Evolutionary conservation across 805 yeast species (phyloP).

Genomic region (Zygosaccharomyces kombuchaensis): DNA sequence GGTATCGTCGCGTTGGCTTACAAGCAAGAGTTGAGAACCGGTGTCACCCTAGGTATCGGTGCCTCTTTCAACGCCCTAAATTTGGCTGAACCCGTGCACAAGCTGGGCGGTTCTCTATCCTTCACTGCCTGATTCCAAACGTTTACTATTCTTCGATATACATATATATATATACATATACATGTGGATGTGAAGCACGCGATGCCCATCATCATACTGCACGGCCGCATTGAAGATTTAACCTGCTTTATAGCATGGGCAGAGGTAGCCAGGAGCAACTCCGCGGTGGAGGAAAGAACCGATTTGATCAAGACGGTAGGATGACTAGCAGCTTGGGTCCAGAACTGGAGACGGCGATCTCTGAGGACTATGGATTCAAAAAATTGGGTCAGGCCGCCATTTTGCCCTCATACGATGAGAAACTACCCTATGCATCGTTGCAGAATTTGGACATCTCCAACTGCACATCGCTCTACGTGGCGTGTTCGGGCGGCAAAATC

Average conservation of each 20-base stretch:
- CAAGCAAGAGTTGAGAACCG: conserved; percentile 92
- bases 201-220: neutral
- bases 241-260: neutral
- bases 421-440: conserved; percentile 33
- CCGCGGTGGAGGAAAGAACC: too few relatives aligned
- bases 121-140: conserved; percentile 66
- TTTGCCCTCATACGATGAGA: conserved; percentile 38
- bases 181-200: neutral
- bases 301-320: neutral
- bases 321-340: conserved; percentile 19
- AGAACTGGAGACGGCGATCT: conserved; percentile 25
- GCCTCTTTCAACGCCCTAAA: conserved; percentile 94
- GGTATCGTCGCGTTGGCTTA: conserved; percentile 92
- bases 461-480: conserved; percentile 33
- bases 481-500: conserved; percentile 37
- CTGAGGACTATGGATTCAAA: conserved; percentile 46
- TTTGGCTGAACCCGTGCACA: conserved; percentile 94
- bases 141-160: neutral
- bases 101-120: conserved; percentile 91
- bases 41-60: conserved; percentile 96
- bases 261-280: too few relatives aligned
- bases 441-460: conserved; percentile 40
- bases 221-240: neutral
- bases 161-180: neutral
- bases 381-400: conserved; percentile 33